Base-by-base conservation (phyloP, 2,329 filamentous ascomycete genomes). In the Exophiala dermatitidis region DNA sequence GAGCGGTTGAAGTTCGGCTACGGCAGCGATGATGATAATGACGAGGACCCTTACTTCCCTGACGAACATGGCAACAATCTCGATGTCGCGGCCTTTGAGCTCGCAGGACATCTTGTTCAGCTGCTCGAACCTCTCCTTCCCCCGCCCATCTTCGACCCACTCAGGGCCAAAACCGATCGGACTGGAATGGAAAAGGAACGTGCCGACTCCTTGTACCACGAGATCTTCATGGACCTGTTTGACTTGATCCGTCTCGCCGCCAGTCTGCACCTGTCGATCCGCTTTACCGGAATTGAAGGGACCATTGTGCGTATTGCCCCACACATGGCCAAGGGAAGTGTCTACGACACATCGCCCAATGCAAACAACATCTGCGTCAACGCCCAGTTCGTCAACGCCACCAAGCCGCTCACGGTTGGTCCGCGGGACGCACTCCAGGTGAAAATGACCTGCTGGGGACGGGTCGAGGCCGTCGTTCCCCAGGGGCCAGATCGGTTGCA, bases 401-500 rank as follows among this genome's bases (percentile, higher is more conserved):
- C 36, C 9, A 50, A 28, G 4, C n/a, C 37, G 7, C 32, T 12
- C 26, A 33, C 43, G 5, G 6, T 3, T 2, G 43, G 19, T 0
- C 9, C 48, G 2, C 33, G 52, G 19, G 45, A 54, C 28, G 40
- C 19, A 10, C 34, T 56, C 12, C 29, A 45, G 5, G 48, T 62
- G 45, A 57, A 54, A 46, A 62, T 62, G 60, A 60, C 52, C 3
- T 62, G 60, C 43, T 62, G 59, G 52, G 49, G 49, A 8, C 34
- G 54, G 32, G 50, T 62, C 43, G 58, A 62, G 50, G 60, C 58
- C 9, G 50, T 54, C 7, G 48, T 54, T 8, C 57, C 57, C 19
- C 38, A 41, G 12, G 38, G 38, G 12, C 38, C 38, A 41, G 12
- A 41, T 10, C 38, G 38, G 7, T 32, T 51, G 19, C 46, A 56